Percentiles rank a stretch among this genome's conserved stretches.
Evolutionary conservation across 371 early-diverging fungal species (phyloP).

Genomic region (Blakeslea trispora): DNA sequence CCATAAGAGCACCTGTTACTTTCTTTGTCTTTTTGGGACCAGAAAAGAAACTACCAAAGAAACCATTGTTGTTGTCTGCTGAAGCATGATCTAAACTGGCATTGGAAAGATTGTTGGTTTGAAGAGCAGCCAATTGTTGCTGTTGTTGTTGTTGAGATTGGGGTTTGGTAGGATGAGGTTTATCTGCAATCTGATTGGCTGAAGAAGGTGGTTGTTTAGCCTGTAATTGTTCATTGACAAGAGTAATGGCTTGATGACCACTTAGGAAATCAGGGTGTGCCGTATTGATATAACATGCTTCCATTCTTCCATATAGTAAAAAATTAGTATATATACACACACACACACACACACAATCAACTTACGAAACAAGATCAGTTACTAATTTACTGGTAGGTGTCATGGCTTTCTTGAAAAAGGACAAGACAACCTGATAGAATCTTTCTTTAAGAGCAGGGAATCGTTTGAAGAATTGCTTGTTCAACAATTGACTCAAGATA

Average conservation of each 20-base stretch:
- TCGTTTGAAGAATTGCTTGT: constrained; percentile 91
- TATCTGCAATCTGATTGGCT: constrained; percentile 50
- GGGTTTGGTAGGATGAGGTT: constrained; percentile 39
- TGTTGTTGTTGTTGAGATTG: constrained; percentile 2
- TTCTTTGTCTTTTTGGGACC: constrained; percentile 76
- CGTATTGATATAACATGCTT: constrained; percentile 97
- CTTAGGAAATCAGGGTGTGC: constrained; percentile 98
- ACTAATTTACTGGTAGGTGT: constrained; percentile 95
- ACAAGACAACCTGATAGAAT: constrained; percentile 88
- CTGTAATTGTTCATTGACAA: constrained; percentile 82
- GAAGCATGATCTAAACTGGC: constrained; percentile 8
- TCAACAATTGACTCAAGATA: constrained; percentile 87
- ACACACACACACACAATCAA: too few species aligned
- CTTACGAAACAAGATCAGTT: constrained; percentile 81
- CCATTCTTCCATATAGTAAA: constrained; percentile 64
- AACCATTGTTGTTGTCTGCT: constrained; percentile 46
- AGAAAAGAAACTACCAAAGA: constrained; percentile 96
- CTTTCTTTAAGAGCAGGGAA: constrained; percentile 93
- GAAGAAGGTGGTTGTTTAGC: constrained; percentile 55
- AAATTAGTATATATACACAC: neutral
- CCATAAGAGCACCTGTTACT: constrained; percentile 56
- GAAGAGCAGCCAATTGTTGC: constrained; percentile 34
- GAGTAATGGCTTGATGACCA: constrained; percentile 94
- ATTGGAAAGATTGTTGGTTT: constrained; percentile 26
- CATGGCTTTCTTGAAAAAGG: constrained; percentile 88